A percentile compares a stretch with the other conserved stretches of the same genome.
phyloP scores from a whole-genome alignment of 805 yeast species.

The Starmera quercuum region DNA sequence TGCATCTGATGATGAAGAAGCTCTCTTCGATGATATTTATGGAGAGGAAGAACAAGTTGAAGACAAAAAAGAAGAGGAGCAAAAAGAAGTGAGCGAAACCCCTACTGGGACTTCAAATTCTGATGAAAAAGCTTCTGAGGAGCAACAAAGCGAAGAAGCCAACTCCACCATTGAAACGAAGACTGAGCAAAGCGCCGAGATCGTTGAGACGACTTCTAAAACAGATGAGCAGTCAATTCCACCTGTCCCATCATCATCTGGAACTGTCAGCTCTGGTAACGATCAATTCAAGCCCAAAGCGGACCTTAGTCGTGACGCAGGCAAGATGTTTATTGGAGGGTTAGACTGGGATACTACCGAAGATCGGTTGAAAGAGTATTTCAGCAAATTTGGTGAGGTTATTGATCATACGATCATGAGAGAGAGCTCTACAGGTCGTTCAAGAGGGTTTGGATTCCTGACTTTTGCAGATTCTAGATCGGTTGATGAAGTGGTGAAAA shows the following conservation, averaged over 20 bases:
- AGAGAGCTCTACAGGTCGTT: conserved; percentile 77
- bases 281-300: conserved; percentile 25
- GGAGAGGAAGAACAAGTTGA: conserved; percentile 17
- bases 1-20: conserved; percentile 84
- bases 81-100: conserved; percentile 12
- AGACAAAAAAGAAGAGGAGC: conserved; percentile 23
- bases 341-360: conserved; percentile 97
- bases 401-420: conserved; percentile 88
- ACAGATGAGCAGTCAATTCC: conserved; percentile 4
- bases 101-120: conserved; percentile 2
- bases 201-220: background rate
- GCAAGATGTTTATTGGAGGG: conserved; percentile 95
- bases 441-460: conserved; percentile 92
- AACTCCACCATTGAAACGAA: background rate
- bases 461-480: conserved; percentile 77
- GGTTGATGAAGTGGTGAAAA: conserved; percentile 79
- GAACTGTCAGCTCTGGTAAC: conserved; percentile 13
- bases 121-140: background rate
- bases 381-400: conserved; percentile 83
- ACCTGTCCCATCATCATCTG: conserved; percentile 14
- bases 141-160: background rate
- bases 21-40: conserved; percentile 88
- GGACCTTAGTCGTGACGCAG: conserved; percentile 62
- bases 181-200: background rate
- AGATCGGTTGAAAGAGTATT: conserved; percentile 74